phyloP scores from a whole-genome alignment of 1,139 yeast genomes.

The Zygoascus sp. region DNA sequence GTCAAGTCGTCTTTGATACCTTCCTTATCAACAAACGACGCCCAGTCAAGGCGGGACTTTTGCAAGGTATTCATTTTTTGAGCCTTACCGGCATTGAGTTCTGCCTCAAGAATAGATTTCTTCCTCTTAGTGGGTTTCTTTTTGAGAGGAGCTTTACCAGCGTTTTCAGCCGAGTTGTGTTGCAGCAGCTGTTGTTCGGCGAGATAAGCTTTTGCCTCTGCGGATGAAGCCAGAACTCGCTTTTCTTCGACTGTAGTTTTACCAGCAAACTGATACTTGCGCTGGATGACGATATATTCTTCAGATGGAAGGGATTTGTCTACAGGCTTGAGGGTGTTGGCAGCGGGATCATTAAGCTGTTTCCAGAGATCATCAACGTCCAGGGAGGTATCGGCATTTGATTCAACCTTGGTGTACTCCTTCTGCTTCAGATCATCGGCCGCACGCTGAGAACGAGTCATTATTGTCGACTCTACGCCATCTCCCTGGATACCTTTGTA shows the following conservation, averaged over 20 bases:
- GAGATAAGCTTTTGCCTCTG: conserved; percentile 80
- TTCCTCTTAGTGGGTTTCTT: conserved; percentile 45
- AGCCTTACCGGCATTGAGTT: conserved; percentile 51
- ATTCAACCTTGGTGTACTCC: conserved; percentile 18
- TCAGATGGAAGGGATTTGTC: conserved; percentile 20
- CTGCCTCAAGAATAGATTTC: conserved; percentile 74
- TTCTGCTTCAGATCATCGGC: conserved; percentile 36
- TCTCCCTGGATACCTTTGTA: conserved; percentile 46
- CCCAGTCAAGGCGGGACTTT: conserved; percentile 93
- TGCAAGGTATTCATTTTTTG: conserved; percentile 84
- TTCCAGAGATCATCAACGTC: conserved; percentile 55
- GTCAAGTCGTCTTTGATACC: conserved; percentile 79
- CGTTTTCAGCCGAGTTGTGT: conserved; percentile 8
- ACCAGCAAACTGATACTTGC: conserved; percentile 88
- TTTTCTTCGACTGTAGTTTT: conserved; percentile 72
- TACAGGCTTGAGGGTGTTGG: conserved; percentile 3
- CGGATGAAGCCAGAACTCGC: conserved; percentile 68
- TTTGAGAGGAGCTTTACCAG: conserved; percentile 32
- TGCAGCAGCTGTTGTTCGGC: too few relatives aligned
- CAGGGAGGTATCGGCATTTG: conserved; percentile 31
- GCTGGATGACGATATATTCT: conserved; percentile 62
- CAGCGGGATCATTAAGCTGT: conserved; percentile 37
- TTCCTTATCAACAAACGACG: conserved; percentile 82
- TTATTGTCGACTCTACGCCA: conserved; percentile 46
- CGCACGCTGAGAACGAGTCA: conserved; percentile 52